Evolutionary conservation across 1,139 yeast species (phyloP), one percentile per base, ranked within the genome.

Genomic region (Saccharomyces hybrid): DNA sequence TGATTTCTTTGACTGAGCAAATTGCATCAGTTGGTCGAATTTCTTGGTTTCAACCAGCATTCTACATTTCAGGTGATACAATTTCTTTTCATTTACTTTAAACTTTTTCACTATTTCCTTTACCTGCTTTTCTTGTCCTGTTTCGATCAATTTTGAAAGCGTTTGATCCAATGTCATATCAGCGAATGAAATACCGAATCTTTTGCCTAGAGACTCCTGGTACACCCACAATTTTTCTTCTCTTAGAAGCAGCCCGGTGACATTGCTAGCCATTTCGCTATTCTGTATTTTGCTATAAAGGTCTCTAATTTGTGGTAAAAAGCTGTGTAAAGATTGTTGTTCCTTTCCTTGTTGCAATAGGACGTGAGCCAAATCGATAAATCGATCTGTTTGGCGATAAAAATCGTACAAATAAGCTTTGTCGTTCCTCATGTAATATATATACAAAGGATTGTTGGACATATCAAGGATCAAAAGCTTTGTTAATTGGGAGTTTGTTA

Each of bases 71-170:
- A 84, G 71, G 71, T 81, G 79, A 77, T 89, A 83, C 58, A 78
- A 80, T 58, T 87, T 86, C 57, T 78, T 81, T 7, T 81, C 85
- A 0, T 83, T 72, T 0, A 91, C 71, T 53, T 81, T 82, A 67
- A 88, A 83, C 21, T 82, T 86, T 57, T 80, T 81, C 6, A 79
- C 75, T 2, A 88, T 65, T 56, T 79, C 79, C 1, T 71, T 65
- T 0, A 91, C 89, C 47, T 78, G 76, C 49, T 80, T 78, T 14
- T 79, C 67, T 64, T 88, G 96, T 50, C 81, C 76, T 68, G 84
- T 74, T 42, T 73, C 68, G 4, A 89, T 72, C 19, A 91, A 69
- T 53, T 76, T 74, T 1, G 69, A 68, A 7, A 91, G 62, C 0
- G 95, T 81, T 16, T 78, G 81, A 9, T 78, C 70, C 1, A 86